Evolutionary conservation across 257 asterid species (phyloP), one percentile per base, ranked within the genome.

Genomic region (Primulina huaijiensis): DNA sequence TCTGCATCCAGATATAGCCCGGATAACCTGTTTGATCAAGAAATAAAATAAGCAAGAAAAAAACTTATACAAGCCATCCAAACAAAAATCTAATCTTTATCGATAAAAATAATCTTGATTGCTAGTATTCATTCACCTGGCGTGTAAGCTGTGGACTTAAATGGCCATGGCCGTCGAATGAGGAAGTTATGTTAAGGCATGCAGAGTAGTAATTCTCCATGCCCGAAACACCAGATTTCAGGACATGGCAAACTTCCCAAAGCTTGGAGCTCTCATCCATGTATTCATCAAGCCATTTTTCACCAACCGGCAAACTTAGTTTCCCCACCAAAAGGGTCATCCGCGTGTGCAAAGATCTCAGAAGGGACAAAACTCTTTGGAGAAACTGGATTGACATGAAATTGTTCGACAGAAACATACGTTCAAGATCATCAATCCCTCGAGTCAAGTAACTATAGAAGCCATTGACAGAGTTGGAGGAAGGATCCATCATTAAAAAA

Each of bases 231-330:
- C 96, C 95, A 40, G 81, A 77, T 78, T 89, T 92, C 43, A 92
- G 89, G 40, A 88, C 87, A 76, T 82, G 95, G 31, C 98, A 92
- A 53, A 86, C 87, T 76, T 89, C 96, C 98, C 98, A 92, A 46
- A 92, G 90, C 85, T 89, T 92, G 20, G 93, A 82, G 64, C 96
- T 92, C 69, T 92, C 98, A 77, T 92, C 98, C 98, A 92, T 92
- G 70, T 92, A 92, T 53, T 89, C 96, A 74, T 92, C 98, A 46
- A 92, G 98, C 98, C 98, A 92, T 53, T 92, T 92, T 46, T 86
- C 98, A 7, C 98, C 98, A 3, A 80, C 96, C 5, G 98, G 98
- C 73, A 92, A 71, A 69, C 84, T 92, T 19, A 92, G 98, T 60
- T 88, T 92, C 72, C 88, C 94, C 7, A 88, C 98, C 73, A 92